Base-by-base conservation (phyloP, 2,329 filamentous ascomycete genomes). In the Colletotrichum eremochloae region DNA sequence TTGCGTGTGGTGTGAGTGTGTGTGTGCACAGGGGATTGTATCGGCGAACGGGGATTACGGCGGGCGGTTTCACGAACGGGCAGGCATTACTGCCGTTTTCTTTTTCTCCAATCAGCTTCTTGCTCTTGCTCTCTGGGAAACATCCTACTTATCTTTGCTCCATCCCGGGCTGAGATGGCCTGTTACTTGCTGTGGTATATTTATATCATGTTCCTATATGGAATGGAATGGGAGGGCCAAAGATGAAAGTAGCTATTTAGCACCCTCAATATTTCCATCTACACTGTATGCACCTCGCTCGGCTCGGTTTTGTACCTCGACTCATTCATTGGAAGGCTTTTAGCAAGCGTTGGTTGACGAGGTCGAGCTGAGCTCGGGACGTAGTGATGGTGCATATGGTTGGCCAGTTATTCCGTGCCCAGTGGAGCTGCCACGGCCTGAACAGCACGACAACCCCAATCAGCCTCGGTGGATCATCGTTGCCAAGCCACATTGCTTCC, bases 11-110 rank as follows among this genome's bases (percentile, higher is more conserved):
- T 46, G 65, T 58, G 31, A 29, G 36, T 24, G 14, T 44, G 44
- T 57, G 56, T 38, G 31, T 68, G 50, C 50, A 48, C 31, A 62
- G 3, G 52, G 68, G n/a, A 61, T n/a, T 44, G 44, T 33, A 46
- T 55, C 36, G 68, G 65, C 68, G 64, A 68, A 57, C 46, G 44
- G 57, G 60, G 65, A 42, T 44, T 33, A 55, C 33, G 61, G 66
- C 53, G 64, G 68, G 42, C 48, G 66, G 55, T 56, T 38, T 65
- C 3, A 53, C 20, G 40, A 33, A 61, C 40, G 38, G 36, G 66
- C 66, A 65, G 53, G n/a, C 31, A 9, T 36, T 46, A 29, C 60
- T 20, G 44, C 60, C 56, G 44, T n/a, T 46, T 67, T 48, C 38
- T n/a, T 67, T 55, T 61, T 62, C 6, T 55, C 64, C 8, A 53